Evolutionary conservation across 2,329 filamentous ascomycete genomes (phyloP).

Genomic region (Fusarium beomiforme): DNA sequence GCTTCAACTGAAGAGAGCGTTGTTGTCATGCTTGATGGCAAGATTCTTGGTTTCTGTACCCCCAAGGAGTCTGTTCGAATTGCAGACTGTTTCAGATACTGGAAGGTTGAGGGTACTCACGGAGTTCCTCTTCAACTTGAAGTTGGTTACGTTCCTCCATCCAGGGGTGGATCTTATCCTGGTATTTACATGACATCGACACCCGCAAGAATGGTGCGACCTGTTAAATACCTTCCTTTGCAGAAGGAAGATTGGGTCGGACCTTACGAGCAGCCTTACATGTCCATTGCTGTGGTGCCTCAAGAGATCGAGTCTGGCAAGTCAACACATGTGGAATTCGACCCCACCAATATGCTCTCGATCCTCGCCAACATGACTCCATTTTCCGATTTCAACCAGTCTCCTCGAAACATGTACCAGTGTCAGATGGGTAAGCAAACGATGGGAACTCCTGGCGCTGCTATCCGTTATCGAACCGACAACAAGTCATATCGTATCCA

Average conservation of each 20-base stretch:
- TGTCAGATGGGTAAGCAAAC: slow-evolving; percentile 99
- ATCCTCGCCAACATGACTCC: slow-evolving; percentile 99
- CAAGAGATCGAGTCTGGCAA: slow-evolving; percentile 87
- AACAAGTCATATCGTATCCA: slow-evolving; percentile 97
- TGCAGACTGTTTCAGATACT: slow-evolving; percentile 87
- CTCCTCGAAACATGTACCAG: slow-evolving; percentile 98
- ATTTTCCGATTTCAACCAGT: slow-evolving; percentile 99
- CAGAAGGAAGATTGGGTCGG: slow-evolving; percentile 90
- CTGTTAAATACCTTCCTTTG: slow-evolving; percentile 90
- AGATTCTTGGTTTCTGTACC: slow-evolving; percentile 88
- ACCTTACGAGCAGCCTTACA: slow-evolving; percentile 95
- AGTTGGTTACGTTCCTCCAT: slow-evolving; percentile 89
- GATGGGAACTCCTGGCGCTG: slow-evolving; percentile 94
- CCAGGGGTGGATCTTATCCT: slow-evolving; percentile 92
- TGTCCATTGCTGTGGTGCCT: slow-evolving; percentile 95
- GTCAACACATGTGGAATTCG: slow-evolving; percentile 92
- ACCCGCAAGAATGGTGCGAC: slow-evolving; percentile 86
- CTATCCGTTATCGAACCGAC: slow-evolving; percentile 87
- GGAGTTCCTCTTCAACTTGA: slow-evolving; percentile 85
- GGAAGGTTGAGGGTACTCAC: slow-evolving; percentile 92
- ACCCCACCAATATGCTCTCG: slow-evolving; percentile 95
- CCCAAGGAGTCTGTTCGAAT: slow-evolving; percentile 84
- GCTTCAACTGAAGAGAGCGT: slow-evolving; percentile 85
- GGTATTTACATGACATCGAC: slow-evolving; percentile 94
- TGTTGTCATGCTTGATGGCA: slow-evolving; percentile 89